phyloP scores from a whole-genome alignment of 2,329 filamentous ascomycete genomes.

The Lachnellula occidentalis region DNA sequence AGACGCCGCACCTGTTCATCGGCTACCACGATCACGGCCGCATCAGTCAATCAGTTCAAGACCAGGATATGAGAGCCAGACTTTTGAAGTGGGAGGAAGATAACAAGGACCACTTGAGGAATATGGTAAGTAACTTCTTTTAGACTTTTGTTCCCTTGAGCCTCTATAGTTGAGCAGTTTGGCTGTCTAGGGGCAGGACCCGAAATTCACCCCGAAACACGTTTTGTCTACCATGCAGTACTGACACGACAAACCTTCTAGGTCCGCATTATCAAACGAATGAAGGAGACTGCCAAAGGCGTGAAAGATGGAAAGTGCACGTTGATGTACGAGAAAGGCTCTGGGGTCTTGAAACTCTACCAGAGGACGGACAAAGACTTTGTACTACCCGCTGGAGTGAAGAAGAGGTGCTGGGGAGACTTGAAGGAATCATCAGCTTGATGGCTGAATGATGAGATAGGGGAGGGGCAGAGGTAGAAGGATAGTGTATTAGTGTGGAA shows the following conservation, averaged over 20 bases:
- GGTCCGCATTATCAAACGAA: neutral
- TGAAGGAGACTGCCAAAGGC: slow-evolving; percentile 3
- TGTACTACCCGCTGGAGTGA: slow-evolving; percentile 1
- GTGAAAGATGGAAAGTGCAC: slow-evolving; percentile 14
- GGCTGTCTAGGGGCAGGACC: no score
- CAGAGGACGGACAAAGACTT: slow-evolving; percentile 2
- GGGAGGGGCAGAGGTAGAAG: no score
- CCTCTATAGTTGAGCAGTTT: no score
- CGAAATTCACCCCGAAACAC: no score
- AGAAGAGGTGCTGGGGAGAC: slow-evolving; percentile 4
- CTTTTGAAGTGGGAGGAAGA: slow-evolving; percentile 10
- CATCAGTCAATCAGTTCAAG: slow-evolving; percentile 6
- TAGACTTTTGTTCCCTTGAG: no score
- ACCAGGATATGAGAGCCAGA: slow-evolving; percentile 4
- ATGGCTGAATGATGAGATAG: no score
- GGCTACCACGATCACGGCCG: slow-evolving; percentile 16
- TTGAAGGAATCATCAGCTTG: neutral
- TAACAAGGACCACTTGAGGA: slow-evolving; percentile 5
- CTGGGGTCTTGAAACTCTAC: slow-evolving; percentile 3
- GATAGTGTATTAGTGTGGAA: no score
- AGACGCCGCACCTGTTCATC: slow-evolving; percentile 18
- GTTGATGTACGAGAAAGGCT: slow-evolving; percentile 2
- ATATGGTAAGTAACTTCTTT: slow-evolving; percentile 1
- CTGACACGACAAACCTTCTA: no score
- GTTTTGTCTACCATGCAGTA: no score